A percentile compares a stretch with the other conserved stretches of the same genome.
phyloP scores from a whole-genome alignment of 306 rosid species.

The Argentina anserina region DNA sequence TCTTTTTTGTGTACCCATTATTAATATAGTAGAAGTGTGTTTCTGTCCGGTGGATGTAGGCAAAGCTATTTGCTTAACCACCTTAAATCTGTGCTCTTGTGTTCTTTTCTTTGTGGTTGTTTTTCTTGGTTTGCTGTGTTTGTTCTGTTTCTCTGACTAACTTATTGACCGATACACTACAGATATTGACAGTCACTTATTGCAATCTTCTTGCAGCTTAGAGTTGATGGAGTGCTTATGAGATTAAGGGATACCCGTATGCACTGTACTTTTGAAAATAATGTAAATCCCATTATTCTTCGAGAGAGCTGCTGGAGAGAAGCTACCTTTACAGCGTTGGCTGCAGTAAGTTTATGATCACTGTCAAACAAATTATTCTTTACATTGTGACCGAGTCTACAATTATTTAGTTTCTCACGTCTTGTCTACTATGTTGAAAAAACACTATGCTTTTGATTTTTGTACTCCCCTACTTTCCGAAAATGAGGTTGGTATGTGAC shows the following conservation, averaged over 20 bases:
- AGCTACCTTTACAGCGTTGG: conserved; percentile 70
- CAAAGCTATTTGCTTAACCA: too few relatives aligned
- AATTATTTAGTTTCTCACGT: not conserved
- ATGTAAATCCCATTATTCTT: conserved; percentile 56
- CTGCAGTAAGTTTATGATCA: conserved; percentile 59
- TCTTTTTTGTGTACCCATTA: too few relatives aligned
- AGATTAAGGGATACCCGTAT: conserved; percentile 91
- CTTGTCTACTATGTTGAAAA: not conserved
- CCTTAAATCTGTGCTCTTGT: too few relatives aligned
- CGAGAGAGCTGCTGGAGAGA: conserved; percentile 97
- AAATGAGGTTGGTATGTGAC: not conserved
- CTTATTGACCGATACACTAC: too few relatives aligned
- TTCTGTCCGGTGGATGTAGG: too few relatives aligned
- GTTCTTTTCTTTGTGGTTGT: too few relatives aligned
- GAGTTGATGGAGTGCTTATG: conserved; percentile 96
- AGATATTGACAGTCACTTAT: conserved; percentile 18
- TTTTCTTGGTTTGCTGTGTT: too few relatives aligned
- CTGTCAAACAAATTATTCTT: not conserved
- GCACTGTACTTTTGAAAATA: conserved; percentile 71
- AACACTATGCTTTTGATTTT: not conserved
- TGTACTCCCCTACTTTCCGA: not conserved
- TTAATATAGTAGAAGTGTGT: too few relatives aligned
- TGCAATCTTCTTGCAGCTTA: conserved; percentile 56
- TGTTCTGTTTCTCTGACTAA: too few relatives aligned
- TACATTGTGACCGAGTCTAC: not conserved